These are phyloP conservation scores for Tremella fuciformis DNA, from an alignment of 768 basidiomycete genomes.

Conservation along the genomic window DNA sequence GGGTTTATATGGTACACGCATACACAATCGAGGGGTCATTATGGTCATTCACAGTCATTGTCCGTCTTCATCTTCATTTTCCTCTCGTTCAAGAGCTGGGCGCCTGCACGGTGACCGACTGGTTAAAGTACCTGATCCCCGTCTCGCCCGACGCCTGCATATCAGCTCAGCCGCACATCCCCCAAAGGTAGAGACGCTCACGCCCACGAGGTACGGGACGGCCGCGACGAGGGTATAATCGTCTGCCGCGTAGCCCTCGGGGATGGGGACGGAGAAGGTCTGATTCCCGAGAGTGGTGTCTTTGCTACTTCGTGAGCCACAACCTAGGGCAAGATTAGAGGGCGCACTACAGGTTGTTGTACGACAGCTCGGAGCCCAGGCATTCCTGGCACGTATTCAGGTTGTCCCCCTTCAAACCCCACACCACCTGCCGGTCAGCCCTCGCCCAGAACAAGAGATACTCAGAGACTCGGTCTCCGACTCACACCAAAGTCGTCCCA, in stretches of 20 bases:
- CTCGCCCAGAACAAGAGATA: too few species aligned
- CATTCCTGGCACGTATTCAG: constrained; percentile 12
- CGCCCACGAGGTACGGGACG: constrained; percentile 18
- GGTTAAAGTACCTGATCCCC: constrained; percentile 22
- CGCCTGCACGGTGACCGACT: constrained; percentile 6
- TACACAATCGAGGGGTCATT: too few species aligned
- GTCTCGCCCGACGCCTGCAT: constrained; percentile 15
- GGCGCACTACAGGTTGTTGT: constrained; percentile 19
- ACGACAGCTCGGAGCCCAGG: constrained; percentile 10
- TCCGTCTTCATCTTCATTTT: too few species aligned
- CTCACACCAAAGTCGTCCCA: constrained; percentile 16
- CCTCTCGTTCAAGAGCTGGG: too few species aligned
- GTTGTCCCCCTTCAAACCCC: constrained; percentile 5
- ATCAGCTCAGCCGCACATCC: not conserved
- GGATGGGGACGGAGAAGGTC: constrained; percentile 16
- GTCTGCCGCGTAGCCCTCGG: not conserved
- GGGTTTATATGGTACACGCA: too few species aligned
- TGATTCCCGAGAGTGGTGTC: constrained; percentile 3
- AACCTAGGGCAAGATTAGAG: not conserved
- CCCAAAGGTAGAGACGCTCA: constrained; percentile 6
- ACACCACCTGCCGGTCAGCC: constrained; percentile 4
- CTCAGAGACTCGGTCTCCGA: not conserved
- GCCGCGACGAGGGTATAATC: constrained; percentile 15
- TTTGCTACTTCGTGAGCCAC: not conserved
- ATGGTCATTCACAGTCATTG: too few species aligned